Conservation (phyloP, 2,329 filamentous ascomycete genomes). For the Xylaria sp. region DNA sequence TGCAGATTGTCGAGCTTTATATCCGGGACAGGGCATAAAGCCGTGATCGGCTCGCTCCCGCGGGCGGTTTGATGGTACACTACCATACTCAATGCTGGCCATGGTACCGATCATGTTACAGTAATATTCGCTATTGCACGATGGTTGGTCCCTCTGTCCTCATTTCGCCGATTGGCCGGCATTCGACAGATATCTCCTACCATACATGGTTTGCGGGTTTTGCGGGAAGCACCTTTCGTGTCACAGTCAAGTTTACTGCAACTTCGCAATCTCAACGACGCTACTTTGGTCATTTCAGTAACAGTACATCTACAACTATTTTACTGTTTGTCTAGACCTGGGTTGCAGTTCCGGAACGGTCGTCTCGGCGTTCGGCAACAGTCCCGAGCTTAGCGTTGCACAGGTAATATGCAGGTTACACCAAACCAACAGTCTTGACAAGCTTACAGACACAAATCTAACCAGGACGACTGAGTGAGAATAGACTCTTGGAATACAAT, state of each 20-base stretch:
- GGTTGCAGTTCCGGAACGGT: neutral
- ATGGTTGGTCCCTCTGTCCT: no score
- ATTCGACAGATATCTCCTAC: no score
- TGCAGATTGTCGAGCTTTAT: neutral
- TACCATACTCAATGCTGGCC: neutral
- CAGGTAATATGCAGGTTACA: no score
- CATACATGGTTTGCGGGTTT: no score
- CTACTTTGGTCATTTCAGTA: no score
- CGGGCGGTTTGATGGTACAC: neutral
- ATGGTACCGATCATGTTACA: neutral
- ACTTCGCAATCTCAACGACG: no score
- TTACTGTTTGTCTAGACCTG: neutral
- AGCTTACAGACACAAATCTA: neutral
- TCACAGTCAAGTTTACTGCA: no score
- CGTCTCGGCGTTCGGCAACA: neutral
- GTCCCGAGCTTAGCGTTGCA: neutral
- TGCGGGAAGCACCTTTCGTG: no score
- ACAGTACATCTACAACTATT: no score
- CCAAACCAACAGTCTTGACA: neutral
- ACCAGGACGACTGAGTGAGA: neutral
- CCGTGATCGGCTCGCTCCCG: conserved; percentile 2
- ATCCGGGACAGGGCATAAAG: neutral
- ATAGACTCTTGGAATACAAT: neutral
- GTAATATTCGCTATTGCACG: no score
- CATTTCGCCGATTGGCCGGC: no score